These are phyloP conservation scores for Mycosarcoma mackinlayi DNA, from an alignment of 1,284 basidiomycete species.

Conservation along the genomic window DNA sequence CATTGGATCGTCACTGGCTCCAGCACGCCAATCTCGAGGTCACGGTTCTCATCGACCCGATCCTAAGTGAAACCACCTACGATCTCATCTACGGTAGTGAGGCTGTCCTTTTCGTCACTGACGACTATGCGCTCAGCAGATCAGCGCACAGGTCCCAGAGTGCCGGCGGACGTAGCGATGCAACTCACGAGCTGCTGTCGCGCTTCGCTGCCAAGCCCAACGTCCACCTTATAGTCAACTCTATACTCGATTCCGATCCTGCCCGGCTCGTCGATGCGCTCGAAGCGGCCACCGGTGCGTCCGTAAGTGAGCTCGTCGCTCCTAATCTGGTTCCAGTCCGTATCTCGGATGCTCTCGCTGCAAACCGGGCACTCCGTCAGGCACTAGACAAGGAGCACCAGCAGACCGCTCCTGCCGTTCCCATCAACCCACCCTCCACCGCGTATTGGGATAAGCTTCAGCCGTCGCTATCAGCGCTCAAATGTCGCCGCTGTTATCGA, in stretches of 20 bases:
- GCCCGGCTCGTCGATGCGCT: conserved; percentile 17
- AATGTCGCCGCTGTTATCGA: conserved; percentile 32
- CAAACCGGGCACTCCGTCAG: conserved; percentile 33
- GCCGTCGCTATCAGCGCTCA: conserved; percentile 36
- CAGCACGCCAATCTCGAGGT: conserved; percentile 36
- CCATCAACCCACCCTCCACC: not conserved
- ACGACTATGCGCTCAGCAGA: conserved; percentile 37
- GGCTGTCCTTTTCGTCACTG: conserved; percentile 44
- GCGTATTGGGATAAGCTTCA: conserved; percentile 40
- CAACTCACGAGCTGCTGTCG: conserved; percentile 29
- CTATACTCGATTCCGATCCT: conserved; percentile 15
- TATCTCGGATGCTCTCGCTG: conserved; percentile 25
- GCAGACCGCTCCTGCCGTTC: not conserved
- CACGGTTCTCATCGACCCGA: conserved; percentile 35
- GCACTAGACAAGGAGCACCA: conserved; percentile 23
- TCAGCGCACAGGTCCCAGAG: conserved; percentile 21
- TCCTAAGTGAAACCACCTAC: conserved; percentile 12
- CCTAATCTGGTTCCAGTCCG: conserved; percentile 17
- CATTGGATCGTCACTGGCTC: conserved; percentile 49
- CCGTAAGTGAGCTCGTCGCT: conserved; percentile 26
- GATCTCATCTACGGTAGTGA: conserved; percentile 49
- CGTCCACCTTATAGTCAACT: conserved; percentile 44
- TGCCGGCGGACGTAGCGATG: conserved; percentile 6
- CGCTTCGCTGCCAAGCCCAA: conserved; percentile 52
- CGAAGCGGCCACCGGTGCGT: conserved; percentile 25